Evolutionary conservation across 495 filamentous ascomycete species (phyloP), one percentile per base, ranked within the genome.

Genomic region (Aspergillus wentii): DNA sequence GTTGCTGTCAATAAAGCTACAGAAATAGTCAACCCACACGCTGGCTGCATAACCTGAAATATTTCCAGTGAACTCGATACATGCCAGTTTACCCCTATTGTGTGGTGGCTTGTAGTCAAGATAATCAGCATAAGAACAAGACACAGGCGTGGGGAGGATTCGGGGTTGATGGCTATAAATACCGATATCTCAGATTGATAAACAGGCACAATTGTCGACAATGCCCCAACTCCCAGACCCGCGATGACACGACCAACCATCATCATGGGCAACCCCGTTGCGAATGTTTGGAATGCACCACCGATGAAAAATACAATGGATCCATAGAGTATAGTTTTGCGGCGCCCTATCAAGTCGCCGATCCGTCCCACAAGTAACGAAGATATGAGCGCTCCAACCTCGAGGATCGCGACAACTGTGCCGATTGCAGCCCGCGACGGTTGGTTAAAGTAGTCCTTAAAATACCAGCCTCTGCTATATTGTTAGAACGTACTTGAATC

Each of bases 1-100:
- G 51, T 97, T 68, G 50, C 73, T 83, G 33, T 85, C 51, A 52
- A 98, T 96, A 57, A 76, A 96, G 38, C 85, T 91, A 63, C 91
- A 97, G 46, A 90, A 88, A 57, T 97, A 98, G 64, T 97, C 92
- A 1, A 97, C 90, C 92, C 92, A 98, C 7, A 98, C 92, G 47
- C 89, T 95, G 33, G 88, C 85, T 32, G 88, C 86, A 61, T 98
- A 98, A 17, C 92, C 92, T 46, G 83, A 78, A 43, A 98, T 94
- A 59, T 98, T 98, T 20, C 92, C 92, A 0, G 94, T 88, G 53
- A 98, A 98, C 58, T 97, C 94, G 41, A 98, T 96, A 62, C 92
- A 98, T 9, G 92, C 92, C 40, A 97, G 72, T 62, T 91, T 90
- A 13, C 94, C 94, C 37, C 94, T 75, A 57, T 94, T 97, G 47